A percentile compares a stretch with the other conserved stretches of the same genome.
phyloP scores from a whole-genome alignment of 306 rosid species.

The Delonix regia region DNA sequence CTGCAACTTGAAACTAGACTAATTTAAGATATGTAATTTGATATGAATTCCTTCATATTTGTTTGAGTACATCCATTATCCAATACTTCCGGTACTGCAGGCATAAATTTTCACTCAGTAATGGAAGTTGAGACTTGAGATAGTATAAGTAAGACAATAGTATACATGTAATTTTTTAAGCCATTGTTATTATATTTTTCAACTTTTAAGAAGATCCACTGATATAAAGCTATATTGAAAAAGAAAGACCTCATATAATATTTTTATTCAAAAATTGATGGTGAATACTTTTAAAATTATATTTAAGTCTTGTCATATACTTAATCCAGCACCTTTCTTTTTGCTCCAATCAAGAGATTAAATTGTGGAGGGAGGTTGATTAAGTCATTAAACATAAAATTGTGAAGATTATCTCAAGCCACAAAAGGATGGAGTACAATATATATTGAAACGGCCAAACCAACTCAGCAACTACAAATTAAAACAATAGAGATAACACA shows the following conservation, averaged over 20 bases:
- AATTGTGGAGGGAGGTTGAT: neutral
- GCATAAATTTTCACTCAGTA: too few species aligned
- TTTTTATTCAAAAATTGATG: neutral
- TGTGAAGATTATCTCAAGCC: slow-evolving; percentile 3
- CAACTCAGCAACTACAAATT: slow-evolving; percentile 16
- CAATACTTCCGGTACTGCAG: too few species aligned
- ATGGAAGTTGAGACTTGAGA: neutral
- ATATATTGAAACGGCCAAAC: neutral
- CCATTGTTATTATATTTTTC: too few species aligned
- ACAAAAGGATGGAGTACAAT: neutral
- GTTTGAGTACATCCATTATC: too few species aligned
- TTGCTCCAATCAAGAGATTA: neutral
- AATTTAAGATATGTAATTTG: neutral
- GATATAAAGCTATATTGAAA: too few species aligned
- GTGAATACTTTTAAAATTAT: too few species aligned
- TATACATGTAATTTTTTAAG: too few species aligned
- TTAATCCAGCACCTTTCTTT: neutral
- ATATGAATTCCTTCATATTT: too few species aligned
- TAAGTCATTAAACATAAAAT: neutral
- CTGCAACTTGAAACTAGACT: neutral
- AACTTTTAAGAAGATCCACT: too few species aligned
- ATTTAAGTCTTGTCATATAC: too few species aligned
- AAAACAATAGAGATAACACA: slow-evolving; percentile 35
- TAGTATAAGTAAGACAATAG: too few species aligned
- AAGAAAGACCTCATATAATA: too few species aligned